These are phyloP conservation scores for Panellus pusillus DNA, from an alignment of 768 basidiomycete genomes.

Conservation along the genomic window DNA sequence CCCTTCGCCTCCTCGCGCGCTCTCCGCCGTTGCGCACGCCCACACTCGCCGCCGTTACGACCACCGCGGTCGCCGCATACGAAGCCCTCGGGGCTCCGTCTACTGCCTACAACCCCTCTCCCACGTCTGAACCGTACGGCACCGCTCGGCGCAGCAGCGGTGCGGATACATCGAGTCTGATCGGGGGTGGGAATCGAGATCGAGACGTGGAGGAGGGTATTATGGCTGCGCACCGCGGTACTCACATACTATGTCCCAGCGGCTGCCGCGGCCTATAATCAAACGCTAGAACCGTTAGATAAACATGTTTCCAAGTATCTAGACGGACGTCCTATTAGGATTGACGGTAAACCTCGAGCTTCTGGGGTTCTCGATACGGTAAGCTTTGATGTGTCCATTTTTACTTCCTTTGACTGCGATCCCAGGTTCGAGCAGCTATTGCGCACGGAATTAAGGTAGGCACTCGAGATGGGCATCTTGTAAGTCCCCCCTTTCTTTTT, in stretches of 20 bases:
- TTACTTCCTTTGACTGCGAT: neutral
- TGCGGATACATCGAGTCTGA: neutral
- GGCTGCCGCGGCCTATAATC: slow-evolving; percentile 66
- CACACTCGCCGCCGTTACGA: slow-evolving; percentile 7
- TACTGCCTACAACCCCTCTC: too few relatives aligned
- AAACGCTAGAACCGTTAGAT: slow-evolving; percentile 60
- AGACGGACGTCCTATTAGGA: slow-evolving; percentile 63
- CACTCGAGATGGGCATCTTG: slow-evolving; percentile 36
- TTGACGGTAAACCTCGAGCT: slow-evolving; percentile 75
- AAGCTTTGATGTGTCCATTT: neutral
- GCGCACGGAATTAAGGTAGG: slow-evolving; percentile 61
- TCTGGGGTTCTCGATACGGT: slow-evolving; percentile 78
- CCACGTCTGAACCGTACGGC: too few relatives aligned
- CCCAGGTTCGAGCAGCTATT: slow-evolving; percentile 62
- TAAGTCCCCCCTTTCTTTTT: slow-evolving; percentile 29
- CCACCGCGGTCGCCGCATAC: slow-evolving; percentile 3
- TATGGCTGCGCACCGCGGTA: neutral
- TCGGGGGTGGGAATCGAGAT: too few relatives aligned
- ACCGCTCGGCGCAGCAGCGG: too few relatives aligned
- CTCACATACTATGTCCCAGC: slow-evolving; percentile 36
- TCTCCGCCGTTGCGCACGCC: slow-evolving; percentile 17
- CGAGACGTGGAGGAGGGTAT: slow-evolving; percentile 7
- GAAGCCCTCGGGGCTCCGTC: neutral
- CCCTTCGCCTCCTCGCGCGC: slow-evolving; percentile 6
- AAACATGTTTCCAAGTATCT: slow-evolving; percentile 67